A percentile compares a stretch with the other conserved stretches of the same genome.
phyloP scores from a whole-genome alignment of 1,139 yeast genomes.

The Hyphopichia fennica region DNA sequence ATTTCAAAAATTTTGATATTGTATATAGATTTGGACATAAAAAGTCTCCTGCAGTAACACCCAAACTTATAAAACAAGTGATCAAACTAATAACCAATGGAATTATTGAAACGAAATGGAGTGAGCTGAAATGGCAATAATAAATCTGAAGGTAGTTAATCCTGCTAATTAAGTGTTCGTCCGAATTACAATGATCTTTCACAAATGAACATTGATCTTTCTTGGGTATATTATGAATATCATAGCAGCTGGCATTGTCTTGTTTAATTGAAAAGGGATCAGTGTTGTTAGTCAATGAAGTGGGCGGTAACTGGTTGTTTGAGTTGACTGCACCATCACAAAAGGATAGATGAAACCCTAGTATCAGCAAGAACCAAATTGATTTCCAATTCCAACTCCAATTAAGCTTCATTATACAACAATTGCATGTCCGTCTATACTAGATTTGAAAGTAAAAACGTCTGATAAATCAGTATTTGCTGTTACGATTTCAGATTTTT shows the following conservation, averaged over 20 bases:
- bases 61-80: constrained; percentile 58
- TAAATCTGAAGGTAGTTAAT: constrained; percentile 42
- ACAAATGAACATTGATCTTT: constrained; percentile 48
- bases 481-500: no score
- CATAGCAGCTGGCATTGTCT: constrained; percentile 16
- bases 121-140: constrained; percentile 27
- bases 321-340: not conserved
- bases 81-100: constrained; percentile 26
- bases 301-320: not conserved
- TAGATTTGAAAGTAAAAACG: no score
- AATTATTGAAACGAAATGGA: constrained; percentile 12
- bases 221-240: constrained; percentile 20
- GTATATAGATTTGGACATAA: constrained; percentile 72
- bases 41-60: constrained; percentile 73
- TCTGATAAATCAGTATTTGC: no score
- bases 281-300: not conserved
- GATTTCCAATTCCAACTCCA: not conserved
- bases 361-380: not conserved
- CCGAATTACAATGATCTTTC: constrained; percentile 30
- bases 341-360: not conserved
- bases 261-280: not conserved
- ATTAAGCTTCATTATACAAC: not conserved
- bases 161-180: constrained; percentile 37
- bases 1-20: constrained; percentile 56
- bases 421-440: no score